phyloP scores from a whole-genome alignment of 345 rosid genomes.

The Arabis hirsuta region DNA sequence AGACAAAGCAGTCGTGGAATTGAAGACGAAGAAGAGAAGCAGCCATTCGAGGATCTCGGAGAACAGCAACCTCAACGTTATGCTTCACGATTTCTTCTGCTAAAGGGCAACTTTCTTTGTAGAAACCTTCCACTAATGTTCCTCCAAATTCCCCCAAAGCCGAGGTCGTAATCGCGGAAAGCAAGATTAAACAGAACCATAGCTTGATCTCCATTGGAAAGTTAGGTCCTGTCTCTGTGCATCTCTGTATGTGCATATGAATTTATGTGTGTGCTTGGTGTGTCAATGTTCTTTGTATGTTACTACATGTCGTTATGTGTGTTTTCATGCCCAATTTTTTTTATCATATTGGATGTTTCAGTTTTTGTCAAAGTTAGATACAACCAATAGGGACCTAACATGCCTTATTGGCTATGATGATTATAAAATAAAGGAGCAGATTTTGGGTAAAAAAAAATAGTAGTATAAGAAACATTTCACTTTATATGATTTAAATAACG shows the following conservation, averaged over 20 bases:
- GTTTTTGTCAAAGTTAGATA: conserved; percentile 44
- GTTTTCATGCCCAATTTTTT: conserved; percentile 35
- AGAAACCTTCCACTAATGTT: conserved; percentile 55
- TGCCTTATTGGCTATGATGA: conserved; percentile 3
- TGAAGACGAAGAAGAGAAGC: conserved; percentile 85
- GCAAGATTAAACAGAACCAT: conserved; percentile 17
- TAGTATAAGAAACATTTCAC: conserved; percentile 1
- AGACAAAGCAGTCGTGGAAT: conserved; percentile 85
- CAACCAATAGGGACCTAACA: conserved; percentile 41
- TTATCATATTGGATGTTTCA: conserved; percentile 1
- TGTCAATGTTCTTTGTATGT: conserved; percentile 17
- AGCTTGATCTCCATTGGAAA: conserved; percentile 40
- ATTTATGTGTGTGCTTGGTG: conserved; percentile 10
- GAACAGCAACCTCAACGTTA: conserved; percentile 59
- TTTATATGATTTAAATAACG: neutral
- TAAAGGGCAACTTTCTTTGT: conserved; percentile 75
- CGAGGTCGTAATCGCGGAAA: conserved; percentile 36
- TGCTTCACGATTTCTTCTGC: conserved; percentile 69
- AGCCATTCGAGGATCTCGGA: conserved; percentile 76
- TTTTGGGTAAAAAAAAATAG: conserved; percentile 1
- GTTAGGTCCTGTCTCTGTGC: conserved; percentile 12
- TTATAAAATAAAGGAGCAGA: neutral
- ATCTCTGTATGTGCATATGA: conserved; percentile 21
- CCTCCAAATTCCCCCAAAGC: conserved; percentile 43
- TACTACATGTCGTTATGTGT: conserved; percentile 37